Conservation (phyloP, 2,329 filamentous ascomycete genomes). For the Aschersonia sp. region DNA sequence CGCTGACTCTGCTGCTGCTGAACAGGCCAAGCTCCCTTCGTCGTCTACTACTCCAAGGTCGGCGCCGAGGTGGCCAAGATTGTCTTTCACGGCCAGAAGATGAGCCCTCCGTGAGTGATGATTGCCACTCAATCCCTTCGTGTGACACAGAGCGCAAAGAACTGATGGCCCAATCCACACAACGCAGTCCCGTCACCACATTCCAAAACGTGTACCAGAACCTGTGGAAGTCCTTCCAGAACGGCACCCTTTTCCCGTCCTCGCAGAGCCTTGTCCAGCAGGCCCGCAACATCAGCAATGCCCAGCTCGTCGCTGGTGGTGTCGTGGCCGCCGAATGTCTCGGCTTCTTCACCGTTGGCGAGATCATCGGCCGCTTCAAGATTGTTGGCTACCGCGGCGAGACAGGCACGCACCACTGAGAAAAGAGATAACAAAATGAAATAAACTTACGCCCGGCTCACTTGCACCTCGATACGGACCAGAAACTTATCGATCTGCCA, state of each 20-base stretch:
- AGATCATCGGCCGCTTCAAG: conserved; percentile 95
- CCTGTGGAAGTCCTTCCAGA: conserved; percentile 53
- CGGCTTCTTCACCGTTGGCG: conserved; percentile 94
- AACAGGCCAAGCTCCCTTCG: conserved; percentile 68
- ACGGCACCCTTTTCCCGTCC: conserved; percentile 43
- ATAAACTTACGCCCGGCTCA: background rate
- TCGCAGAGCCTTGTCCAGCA: conserved; percentile 39
- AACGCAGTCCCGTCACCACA: conserved; percentile 53
- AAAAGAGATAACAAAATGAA: background rate
- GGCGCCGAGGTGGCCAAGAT: conserved; percentile 77
- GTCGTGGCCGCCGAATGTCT: conserved; percentile 75
- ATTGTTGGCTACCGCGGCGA: conserved; percentile 81
- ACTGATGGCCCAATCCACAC: too few species aligned
- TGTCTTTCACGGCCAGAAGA: conserved; percentile 75
- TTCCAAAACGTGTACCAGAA: conserved; percentile 81
- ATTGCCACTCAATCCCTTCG: conserved; percentile 3
- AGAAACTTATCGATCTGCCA: too few species aligned
- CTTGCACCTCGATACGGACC: too few species aligned
- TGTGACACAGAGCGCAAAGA: background rate
- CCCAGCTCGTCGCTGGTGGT: conserved; percentile 57
- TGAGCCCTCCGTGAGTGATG: conserved; percentile 84
- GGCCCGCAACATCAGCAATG: conserved; percentile 54
- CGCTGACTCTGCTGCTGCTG: too few species aligned
- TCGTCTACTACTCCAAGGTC: conserved; percentile 86
- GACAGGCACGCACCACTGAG: conserved; percentile 44